Percentiles rank a stretch among this genome's conserved stretches.
Conservation (phyloP, 225 moss, liverwort and hornwort species). For the Asterella californica region DNA sequence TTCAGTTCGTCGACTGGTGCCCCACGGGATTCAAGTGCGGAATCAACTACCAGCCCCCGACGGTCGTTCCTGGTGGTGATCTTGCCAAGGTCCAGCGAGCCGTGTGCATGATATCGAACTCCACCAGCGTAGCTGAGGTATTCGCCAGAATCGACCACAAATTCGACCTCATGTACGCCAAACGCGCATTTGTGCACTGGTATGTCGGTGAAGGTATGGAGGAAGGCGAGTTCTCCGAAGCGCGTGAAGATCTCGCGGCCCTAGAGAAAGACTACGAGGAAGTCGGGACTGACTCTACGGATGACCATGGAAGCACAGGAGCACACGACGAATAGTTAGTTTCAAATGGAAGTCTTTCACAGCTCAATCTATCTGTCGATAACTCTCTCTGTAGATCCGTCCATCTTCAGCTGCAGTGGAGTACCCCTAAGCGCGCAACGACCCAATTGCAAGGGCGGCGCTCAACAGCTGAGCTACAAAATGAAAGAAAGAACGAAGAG, state of each 20-base stretch:
- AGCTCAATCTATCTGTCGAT: too few species aligned
- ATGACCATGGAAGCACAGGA: constrained; percentile 15
- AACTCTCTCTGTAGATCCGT: too few species aligned
- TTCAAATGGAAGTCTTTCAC: not conserved
- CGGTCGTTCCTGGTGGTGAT: constrained; percentile 43
- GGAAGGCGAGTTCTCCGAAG: constrained; percentile 47
- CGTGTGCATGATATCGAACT: constrained; percentile 47
- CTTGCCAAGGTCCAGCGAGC: constrained; percentile 46
- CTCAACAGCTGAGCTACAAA: too few species aligned
- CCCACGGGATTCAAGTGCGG: constrained; percentile 46
- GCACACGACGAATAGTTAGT: constrained; percentile 27
- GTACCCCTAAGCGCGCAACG: too few species aligned
- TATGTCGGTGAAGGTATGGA: constrained; percentile 49
- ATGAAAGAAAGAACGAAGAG: too few species aligned
- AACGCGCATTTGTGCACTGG: constrained; percentile 47
- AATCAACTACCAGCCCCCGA: constrained; percentile 45
- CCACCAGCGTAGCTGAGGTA: constrained; percentile 43
- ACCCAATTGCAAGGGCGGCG: too few species aligned
- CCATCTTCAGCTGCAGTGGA: too few species aligned
- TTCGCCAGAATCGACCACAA: constrained; percentile 46
- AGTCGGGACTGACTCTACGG: constrained; percentile 41
- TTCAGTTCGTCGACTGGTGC: constrained; percentile 44
- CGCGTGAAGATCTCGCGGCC: constrained; percentile 39
- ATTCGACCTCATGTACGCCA: constrained; percentile 45
- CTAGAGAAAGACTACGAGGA: constrained; percentile 47